Evolutionary conservation across 2,329 filamentous ascomycete genomes (phyloP).

Genomic region (Sordariomycetes sp.): DNA sequence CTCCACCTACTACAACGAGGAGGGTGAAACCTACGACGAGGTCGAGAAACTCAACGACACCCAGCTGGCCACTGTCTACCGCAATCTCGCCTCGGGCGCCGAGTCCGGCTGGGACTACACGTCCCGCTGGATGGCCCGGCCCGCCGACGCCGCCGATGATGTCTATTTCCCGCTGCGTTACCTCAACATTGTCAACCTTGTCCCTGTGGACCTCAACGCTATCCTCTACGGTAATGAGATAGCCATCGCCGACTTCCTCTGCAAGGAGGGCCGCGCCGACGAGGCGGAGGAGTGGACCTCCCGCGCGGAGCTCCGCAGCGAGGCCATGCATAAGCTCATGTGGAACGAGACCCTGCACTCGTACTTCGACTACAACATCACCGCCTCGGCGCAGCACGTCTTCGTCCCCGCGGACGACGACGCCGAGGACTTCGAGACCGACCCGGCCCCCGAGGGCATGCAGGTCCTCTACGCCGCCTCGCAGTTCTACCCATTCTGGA

Average conservation of each 20-base stretch:
- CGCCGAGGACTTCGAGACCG: constrained; percentile 14
- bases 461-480: constrained; percentile 47
- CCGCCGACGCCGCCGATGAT: constrained; percentile 45
- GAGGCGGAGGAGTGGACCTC: constrained; percentile 35
- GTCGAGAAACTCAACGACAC: constrained; percentile 36
- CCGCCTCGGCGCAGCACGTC: constrained; percentile 41
- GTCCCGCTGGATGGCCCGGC: constrained; percentile 45
- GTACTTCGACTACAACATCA: constrained; percentile 63
- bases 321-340: constrained; percentile 51
- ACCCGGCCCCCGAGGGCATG: constrained; percentile 37
- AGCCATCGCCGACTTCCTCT: constrained; percentile 44
- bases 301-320: constrained; percentile 40
- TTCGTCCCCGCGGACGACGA: constrained; percentile 40
- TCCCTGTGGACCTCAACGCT: constrained; percentile 58
- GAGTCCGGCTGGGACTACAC: constrained; percentile 58
- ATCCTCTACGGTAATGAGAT: constrained; percentile 58
- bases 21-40: constrained; percentile 48
- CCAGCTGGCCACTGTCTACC: constrained; percentile 42
- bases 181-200: constrained; percentile 45
- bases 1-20: constrained; percentile 46
- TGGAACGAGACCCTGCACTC: constrained; percentile 53
- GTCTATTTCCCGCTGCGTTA: constrained; percentile 56
- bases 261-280: constrained; percentile 30
- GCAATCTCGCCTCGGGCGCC: constrained; percentile 53
- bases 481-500: constrained; percentile 62